Base-by-base conservation (phyloP, 331 rosid genomes). In the Arachis monticola region DNA sequence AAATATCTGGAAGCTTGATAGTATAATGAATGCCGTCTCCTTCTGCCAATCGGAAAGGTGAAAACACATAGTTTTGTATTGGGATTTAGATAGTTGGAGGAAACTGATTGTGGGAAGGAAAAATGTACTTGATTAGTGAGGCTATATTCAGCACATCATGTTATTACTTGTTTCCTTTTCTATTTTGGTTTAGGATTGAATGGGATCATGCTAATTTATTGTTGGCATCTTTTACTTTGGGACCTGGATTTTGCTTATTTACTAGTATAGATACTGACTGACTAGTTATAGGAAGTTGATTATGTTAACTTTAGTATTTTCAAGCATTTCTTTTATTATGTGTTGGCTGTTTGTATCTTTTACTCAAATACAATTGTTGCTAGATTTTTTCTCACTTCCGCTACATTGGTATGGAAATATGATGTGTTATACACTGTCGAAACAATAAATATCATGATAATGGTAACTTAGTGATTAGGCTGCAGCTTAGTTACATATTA, bases 241-340 rank as follows among this genome's bases (percentile, higher is more conserved):
- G 10, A 8, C 38, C 47, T 0, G 57, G 12, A n/a, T 52, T 52
- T 12, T 52, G 9, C 14, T 66, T 41, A 27, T 55, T 65, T 44
- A 32, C 62, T 55, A 44, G 42, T 44, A 55, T 40, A 64, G 65
- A 64, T 64, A 55, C 38, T 45, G 67, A 27, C 8, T 27, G 73
- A 67, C 51, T n/a, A 57, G 45, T 55, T 27, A 9, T 22, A 74
- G 61, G 55, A 12, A 57, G 40, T 47, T 76, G 52, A 46, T 47
- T 76, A 67, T 48, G 61, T 46, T 51, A 31, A 38, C 45, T 76
- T 67, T 51, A 57, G 46, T 75, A 42, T 75, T 64, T 64, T 70
- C 5, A n/a, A 52, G 65, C 47, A 65, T 73, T 38, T 53, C 12
- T 41, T 64, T 53, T 52, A 4, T 6, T 32, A 5, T 73, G 27